Conservation (phyloP, 2,329 filamentous ascomycete genomes). For the Sclerotinia sclerotiorum region DNA sequence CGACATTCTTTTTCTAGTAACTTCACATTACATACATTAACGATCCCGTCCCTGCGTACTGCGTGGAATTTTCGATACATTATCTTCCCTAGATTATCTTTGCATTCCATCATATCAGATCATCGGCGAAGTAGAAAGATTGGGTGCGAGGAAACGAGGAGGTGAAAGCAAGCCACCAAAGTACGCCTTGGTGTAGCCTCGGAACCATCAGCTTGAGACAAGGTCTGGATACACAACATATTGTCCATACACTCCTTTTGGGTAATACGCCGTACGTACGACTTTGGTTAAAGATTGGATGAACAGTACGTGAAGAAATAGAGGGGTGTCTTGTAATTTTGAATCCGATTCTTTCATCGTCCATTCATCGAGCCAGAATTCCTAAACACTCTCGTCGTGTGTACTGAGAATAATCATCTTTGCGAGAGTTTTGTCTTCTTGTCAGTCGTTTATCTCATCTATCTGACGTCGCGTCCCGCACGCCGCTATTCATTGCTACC, state of each 20-base stretch:
- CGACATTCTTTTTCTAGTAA: slow-evolving; percentile 3
- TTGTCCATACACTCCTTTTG: slow-evolving; percentile 12
- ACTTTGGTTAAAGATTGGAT: slow-evolving; percentile 11
- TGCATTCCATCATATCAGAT: slow-evolving; percentile 12
- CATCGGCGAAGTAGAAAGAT: not conserved
- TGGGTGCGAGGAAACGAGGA: slow-evolving; percentile 13
- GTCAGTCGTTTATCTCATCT: slow-evolving; percentile 9
- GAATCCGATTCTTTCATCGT: slow-evolving; percentile 8
- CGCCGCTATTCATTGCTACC: not conserved
- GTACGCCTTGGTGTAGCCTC: slow-evolving; percentile 1
- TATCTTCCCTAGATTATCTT: slow-evolving; percentile 6
- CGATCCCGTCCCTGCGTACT: slow-evolving; percentile 13
- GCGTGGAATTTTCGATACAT: slow-evolving; percentile 20
- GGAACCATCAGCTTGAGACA: slow-evolving; percentile 14
- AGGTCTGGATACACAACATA: slow-evolving; percentile 19
- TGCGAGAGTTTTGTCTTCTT: slow-evolving; percentile 7
- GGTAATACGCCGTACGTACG: slow-evolving; percentile 11
- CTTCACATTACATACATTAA: slow-evolving; percentile 1
- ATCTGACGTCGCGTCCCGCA: not conserved
- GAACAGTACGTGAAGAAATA: slow-evolving; percentile 16
- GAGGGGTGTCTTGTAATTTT: slow-evolving; percentile 3
- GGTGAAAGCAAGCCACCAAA: slow-evolving; percentile 5
- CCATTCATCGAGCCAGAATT: not conserved
- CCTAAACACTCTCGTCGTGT: not conserved
- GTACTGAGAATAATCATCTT: slow-evolving; percentile 1